Conservation (phyloP, 2,329 filamentous ascomycete genomes). For the Alternaria angustiovoidea region DNA sequence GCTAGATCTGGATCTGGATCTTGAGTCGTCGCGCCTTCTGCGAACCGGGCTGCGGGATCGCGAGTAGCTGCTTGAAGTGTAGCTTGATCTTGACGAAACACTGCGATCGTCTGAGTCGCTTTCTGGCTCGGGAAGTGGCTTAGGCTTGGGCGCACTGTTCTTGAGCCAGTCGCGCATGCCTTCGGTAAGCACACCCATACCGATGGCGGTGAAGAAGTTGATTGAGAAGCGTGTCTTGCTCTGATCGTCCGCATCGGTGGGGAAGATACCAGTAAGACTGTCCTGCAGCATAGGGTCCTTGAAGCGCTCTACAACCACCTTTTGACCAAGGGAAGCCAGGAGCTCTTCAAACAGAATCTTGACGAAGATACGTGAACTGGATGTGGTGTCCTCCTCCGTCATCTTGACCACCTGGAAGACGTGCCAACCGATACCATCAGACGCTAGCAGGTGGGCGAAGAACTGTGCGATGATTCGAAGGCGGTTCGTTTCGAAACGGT, state of each 20-base stretch:
- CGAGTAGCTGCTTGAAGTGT: slow-evolving; percentile 40
- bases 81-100: slow-evolving; percentile 46
- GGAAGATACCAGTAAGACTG: slow-evolving; percentile 86
- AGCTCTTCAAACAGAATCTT: slow-evolving; percentile 97
- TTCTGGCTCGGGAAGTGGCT: slow-evolving; percentile 59
- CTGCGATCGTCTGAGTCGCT: slow-evolving; percentile 45
- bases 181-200: slow-evolving; percentile 93
- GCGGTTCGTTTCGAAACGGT: slow-evolving; percentile 94
- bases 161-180: slow-evolving; percentile 91
- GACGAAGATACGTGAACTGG: slow-evolving; percentile 96
- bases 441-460: slow-evolving; percentile 89
- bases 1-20: slow-evolving; percentile 36
- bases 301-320: slow-evolving; percentile 77
- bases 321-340: slow-evolving; percentile 83
- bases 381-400: slow-evolving; percentile 96
- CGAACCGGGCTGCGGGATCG: slow-evolving; percentile 35
- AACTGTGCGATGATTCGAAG: slow-evolving; percentile 94
- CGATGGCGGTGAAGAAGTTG: slow-evolving; percentile 99
- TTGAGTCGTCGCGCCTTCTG: slow-evolving; percentile 31
- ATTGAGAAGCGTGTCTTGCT: slow-evolving; percentile 95
- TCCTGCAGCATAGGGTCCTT: slow-evolving; percentile 78
- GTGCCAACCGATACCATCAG: slow-evolving; percentile 92
- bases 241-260: slow-evolving; percentile 78
- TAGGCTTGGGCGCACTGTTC: slow-evolving; percentile 82
- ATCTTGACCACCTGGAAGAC: slow-evolving; percentile 83